Percentiles rank a stretch among this genome's conserved stretches.
Conservation (phyloP, 2,329 filamentous ascomycete genomes). For the Apiospora arundinis region DNA sequence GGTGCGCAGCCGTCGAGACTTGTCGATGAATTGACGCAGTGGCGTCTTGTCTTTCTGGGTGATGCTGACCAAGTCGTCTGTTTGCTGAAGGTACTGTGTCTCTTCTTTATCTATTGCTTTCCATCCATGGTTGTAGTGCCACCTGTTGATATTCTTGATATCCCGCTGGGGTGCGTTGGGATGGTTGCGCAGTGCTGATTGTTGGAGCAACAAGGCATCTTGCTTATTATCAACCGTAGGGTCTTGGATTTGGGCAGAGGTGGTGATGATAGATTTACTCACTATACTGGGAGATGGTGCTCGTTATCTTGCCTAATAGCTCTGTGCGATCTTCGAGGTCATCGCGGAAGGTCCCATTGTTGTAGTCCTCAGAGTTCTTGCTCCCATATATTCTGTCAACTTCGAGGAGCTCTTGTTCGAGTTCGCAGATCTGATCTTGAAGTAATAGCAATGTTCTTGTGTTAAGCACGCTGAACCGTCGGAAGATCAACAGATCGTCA, state of each 20-base stretch:
- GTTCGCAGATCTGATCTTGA: conserved; percentile 40
- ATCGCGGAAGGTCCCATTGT: conserved; percentile 38
- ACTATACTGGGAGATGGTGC: conserved; percentile 36
- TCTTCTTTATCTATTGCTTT: conserved; percentile 26
- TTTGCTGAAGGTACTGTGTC: conserved; percentile 28
- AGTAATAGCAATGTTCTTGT: conserved; percentile 38
- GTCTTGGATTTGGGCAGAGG: no score
- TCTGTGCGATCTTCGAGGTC: conserved; percentile 32
- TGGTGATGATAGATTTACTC: neutral
- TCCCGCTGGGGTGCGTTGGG: conserved; percentile 30
- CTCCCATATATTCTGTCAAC: conserved; percentile 35
- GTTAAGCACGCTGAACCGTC: conserved; percentile 42
- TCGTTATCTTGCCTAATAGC: conserved; percentile 28
- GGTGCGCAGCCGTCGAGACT: neutral
- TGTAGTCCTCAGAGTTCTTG: conserved; percentile 28
- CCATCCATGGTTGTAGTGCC: conserved; percentile 31
- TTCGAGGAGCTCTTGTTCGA: conserved; percentile 39
- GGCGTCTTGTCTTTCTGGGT: neutral
- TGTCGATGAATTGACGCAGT: neutral
- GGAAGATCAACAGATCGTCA: conserved; percentile 40
- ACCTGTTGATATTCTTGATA: conserved; percentile 34
- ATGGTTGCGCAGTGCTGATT: conserved; percentile 29
- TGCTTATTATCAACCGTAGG: no score
- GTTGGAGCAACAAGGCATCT: conserved; percentile 38
- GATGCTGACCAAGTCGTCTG: conserved; percentile 31